Conservation (phyloP, 345 rosid genomes). For the Pelargonium nanum region DNA sequence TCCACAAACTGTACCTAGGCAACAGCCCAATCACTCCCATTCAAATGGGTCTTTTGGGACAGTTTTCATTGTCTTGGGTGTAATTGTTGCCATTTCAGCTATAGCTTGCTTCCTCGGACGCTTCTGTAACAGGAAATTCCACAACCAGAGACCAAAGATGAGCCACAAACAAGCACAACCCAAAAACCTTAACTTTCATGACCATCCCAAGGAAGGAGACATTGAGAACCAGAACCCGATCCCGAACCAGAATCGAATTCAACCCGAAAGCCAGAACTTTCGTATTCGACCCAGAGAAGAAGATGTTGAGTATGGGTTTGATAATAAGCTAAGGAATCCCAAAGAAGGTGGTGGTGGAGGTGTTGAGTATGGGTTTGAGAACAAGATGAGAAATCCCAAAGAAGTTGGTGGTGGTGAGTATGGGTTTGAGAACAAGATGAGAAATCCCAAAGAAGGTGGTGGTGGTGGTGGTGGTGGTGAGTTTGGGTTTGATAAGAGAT, state of each 20-base stretch:
- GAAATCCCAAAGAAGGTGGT: background rate
- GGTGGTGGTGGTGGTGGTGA: background rate
- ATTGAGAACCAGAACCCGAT: constrained; percentile 12
- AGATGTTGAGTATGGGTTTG: constrained; percentile 6
- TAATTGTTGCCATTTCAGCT: constrained; percentile 30
- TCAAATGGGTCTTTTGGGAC: constrained; percentile 5
- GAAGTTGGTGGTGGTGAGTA: background rate
- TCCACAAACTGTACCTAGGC: background rate
- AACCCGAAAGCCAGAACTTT: too few species aligned
- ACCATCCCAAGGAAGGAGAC: background rate
- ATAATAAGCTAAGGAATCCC: constrained; percentile 11
- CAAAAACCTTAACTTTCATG: background rate
- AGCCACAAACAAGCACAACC: constrained; percentile 15
- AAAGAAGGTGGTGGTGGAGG: too few species aligned
- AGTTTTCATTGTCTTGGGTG: constrained; percentile 25
- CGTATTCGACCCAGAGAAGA: background rate
- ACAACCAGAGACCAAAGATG: constrained; percentile 12
- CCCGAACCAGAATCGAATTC: constrained; percentile 15
- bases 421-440: constrained; percentile 13
- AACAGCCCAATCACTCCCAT: background rate
- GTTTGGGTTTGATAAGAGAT: constrained; percentile 15
- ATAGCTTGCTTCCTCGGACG: constrained; percentile 37
- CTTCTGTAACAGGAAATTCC: constrained; percentile 20
- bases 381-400: background rate
- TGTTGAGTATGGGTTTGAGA: too few species aligned